Evolutionary conservation across 1,139 yeast genomes (phyloP).

Genomic region (Petasospora rhodanensis): DNA sequence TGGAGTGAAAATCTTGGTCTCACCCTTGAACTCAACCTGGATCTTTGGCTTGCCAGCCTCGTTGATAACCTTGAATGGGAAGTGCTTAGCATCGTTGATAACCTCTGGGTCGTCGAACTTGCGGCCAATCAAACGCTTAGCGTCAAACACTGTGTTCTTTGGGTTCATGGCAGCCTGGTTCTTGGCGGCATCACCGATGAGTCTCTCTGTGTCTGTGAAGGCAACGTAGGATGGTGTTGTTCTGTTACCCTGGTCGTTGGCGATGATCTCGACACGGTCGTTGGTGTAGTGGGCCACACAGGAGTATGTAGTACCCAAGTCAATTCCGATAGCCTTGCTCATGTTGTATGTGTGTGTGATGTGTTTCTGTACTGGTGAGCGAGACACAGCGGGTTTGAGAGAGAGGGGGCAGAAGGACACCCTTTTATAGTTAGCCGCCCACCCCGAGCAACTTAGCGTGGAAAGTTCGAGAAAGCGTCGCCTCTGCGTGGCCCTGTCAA

Average conservation of each 20-base stretch:
- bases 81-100: constrained; percentile 92
- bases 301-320: constrained; percentile 97
- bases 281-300: constrained; percentile 92
- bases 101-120: constrained; percentile 86
- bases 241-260: constrained; percentile 99
- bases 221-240: constrained; percentile 98
- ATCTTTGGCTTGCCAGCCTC: constrained; percentile 85
- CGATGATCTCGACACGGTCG: constrained; percentile 84
- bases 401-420: too few species aligned
- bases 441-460: too few species aligned
- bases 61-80: constrained; percentile 95
- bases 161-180: constrained; percentile 99
- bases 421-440: too few species aligned
- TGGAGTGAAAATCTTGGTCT: constrained; percentile 91
- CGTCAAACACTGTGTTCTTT: constrained; percentile 93
- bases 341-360: too few species aligned
- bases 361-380: too few species aligned
- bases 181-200: too few species aligned
- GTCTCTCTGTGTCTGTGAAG: constrained; percentile 96
- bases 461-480: too few species aligned
- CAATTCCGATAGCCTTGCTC: constrained; percentile 44
- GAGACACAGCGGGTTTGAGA: too few species aligned
- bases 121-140: constrained; percentile 98
- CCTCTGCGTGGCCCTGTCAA: too few species aligned
- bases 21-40: constrained; percentile 92